Evolutionary conservation across 164 flowering plant species (phyloP).

Genomic region (Liriodendron chinense): DNA sequence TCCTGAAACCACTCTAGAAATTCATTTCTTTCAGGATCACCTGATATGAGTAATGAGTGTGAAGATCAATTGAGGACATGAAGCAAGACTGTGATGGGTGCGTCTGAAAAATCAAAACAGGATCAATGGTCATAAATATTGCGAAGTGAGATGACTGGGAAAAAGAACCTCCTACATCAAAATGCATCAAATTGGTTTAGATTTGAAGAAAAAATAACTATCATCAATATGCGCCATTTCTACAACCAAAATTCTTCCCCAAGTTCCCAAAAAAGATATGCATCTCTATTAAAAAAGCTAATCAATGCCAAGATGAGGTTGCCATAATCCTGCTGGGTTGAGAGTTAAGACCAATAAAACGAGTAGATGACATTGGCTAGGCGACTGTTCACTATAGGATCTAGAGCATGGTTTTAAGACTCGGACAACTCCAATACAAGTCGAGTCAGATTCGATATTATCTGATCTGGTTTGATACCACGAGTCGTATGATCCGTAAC

Average conservation of each 20-base stretch:
- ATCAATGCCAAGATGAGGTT: background rate
- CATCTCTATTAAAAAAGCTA: background rate
- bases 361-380: too few species aligned
- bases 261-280: background rate
- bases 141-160: background rate
- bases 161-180: background rate
- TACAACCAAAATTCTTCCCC: background rate
- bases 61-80: constrained; percentile 99
- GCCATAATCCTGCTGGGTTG: background rate
- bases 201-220: background rate
- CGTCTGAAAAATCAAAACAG: constrained; percentile 54
- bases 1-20: background rate
- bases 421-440: too few species aligned
- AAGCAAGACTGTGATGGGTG: constrained; percentile 98
- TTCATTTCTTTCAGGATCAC: constrained; percentile 27
- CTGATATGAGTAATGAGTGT: constrained; percentile 99
- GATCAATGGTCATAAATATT: background rate
- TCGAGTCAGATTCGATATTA: too few species aligned
- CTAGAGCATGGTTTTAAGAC: too few species aligned
- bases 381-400: too few species aligned
- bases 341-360: too few species aligned
- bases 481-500: too few species aligned
- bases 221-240: background rate
- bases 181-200: background rate
- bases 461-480: too few species aligned